Evolutionary conservation across 257 asterid species (phyloP).

Genomic region (Salvia miltiorrhiza): DNA sequence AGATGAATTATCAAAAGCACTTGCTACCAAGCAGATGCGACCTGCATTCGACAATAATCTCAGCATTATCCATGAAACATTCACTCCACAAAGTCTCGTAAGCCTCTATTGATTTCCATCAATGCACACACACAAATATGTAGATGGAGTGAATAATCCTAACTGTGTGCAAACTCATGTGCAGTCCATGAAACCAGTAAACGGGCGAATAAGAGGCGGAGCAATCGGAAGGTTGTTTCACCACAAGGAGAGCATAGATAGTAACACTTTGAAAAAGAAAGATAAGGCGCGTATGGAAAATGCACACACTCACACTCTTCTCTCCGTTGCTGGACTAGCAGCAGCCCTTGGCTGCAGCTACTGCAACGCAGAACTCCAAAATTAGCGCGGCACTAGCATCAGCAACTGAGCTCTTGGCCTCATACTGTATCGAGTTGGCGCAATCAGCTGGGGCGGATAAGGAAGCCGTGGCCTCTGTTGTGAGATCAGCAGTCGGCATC

Average conservation of each 20-base stretch:
- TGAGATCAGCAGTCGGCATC: conserved; percentile 66
- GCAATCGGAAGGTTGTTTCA: conserved; percentile 67
- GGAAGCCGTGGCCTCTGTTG: conserved; percentile 54
- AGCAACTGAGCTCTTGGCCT: conserved; percentile 81
- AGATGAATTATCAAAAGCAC: conserved; percentile 61
- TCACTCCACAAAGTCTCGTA: conserved; percentile 33
- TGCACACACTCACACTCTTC: conserved; percentile 57
- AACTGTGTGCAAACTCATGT: conserved; percentile 12
- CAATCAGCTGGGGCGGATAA: conserved; percentile 63
- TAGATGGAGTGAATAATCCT: not conserved
- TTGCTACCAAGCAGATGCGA: conserved; percentile 44
- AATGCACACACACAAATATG: not conserved
- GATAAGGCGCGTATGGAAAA: conserved; percentile 71
- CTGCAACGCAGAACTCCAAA: conserved; percentile 52
- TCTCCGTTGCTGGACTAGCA: conserved; percentile 81
- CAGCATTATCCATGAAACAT: conserved; percentile 31
- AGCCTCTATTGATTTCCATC: conserved; percentile 29
- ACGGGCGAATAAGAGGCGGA: conserved; percentile 32
- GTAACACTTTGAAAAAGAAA: conserved; percentile 46
- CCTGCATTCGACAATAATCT: conserved; percentile 38
- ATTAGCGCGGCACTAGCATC: conserved; percentile 68
- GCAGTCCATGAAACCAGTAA: conserved; percentile 35
- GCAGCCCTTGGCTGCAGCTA: conserved; percentile 66
- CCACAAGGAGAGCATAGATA: conserved; percentile 35
- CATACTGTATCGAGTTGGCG: conserved; percentile 76